Base-by-base conservation (phyloP, 1,284 basidiomycete species). In the Sphaerobolus stellatus region DNA sequence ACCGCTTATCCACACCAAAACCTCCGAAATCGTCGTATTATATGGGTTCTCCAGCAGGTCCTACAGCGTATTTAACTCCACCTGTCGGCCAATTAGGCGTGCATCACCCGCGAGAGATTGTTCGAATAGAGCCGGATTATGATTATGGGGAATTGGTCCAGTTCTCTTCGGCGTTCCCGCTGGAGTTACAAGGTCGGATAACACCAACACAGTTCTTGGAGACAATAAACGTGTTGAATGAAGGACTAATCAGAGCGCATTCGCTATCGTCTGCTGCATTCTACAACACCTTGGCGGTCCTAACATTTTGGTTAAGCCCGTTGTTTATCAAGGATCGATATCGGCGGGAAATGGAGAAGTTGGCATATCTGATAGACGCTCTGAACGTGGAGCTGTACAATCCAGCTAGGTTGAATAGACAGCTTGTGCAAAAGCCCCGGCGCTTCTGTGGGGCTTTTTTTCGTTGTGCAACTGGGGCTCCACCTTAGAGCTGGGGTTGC, bases 131-230 rank as follows among this genome's bases (percentile, higher is more conserved):
- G 69, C 75, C 92, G 43, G 91, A 94, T 68, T 94, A 92, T 64
- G 80, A 77, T 16, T 82, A 86, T 0, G 91, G 91, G 5, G 91
- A 94, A 66, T 71, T 93, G 22, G 76, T 82, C 11, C 92, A 94
- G 66, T 90, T 93, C 67, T 77, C 88, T 29, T 80, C 90, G 0
- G 80, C 86, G 59, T 94, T 88, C 68, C 91, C 89, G 2, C 70
- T 93, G 22, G 91, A 94, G 64, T 74, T 94, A 6, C 90, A 92
- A 63, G 88, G 89, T 53, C 80, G 91, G 88, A 82, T 92, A 66
- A 89, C 87, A 22, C 87, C 89, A 33, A 91, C 88, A 1, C 86
- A 90, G 62, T 92, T 92, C 65, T 76, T 90, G 47, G 88, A 92
- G 69, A 86, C 86, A n/a, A 83, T 92, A 64, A 92, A 92, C 63